These are phyloP conservation scores for Eutrema salsugineum DNA, from an alignment of 441 rosid genomes.

Conservation along the genomic window DNA sequence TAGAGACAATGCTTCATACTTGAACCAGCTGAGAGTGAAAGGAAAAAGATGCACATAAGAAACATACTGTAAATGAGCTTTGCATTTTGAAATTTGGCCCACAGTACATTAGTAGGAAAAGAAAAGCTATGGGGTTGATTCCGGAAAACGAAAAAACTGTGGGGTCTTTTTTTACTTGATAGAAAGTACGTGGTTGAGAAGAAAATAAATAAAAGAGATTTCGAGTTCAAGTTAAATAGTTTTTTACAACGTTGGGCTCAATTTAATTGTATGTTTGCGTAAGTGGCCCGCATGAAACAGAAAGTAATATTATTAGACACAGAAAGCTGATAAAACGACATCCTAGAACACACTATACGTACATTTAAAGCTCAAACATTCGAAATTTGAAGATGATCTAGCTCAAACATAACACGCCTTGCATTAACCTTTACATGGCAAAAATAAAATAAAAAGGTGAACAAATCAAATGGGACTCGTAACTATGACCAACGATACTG, in stretches of 20 bases:
- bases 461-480: too few relatives aligned
- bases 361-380: too few relatives aligned
- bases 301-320: conserved; percentile 2
- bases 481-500: too few relatives aligned
- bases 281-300: conserved; percentile 16
- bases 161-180: neutral
- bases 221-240: neutral
- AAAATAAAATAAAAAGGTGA: too few relatives aligned
- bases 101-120: neutral
- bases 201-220: neutral
- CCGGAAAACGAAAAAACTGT: neutral
- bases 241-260: conserved; percentile 8
- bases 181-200: neutral
- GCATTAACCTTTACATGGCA: too few relatives aligned
- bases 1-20: conserved; percentile 48
- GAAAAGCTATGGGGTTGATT: neutral
- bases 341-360: too few relatives aligned
- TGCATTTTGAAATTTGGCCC: neutral
- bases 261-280: neutral
- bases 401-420: too few relatives aligned
- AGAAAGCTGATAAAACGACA: too few relatives aligned
- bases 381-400: too few relatives aligned
- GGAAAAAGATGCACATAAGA: neutral
- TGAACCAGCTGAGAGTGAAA: neutral
- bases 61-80: neutral